Evolutionary conservation across 2,329 filamentous ascomycete species (phyloP).

Genomic region (Gnomoniopsis smithogilvyi): DNA sequence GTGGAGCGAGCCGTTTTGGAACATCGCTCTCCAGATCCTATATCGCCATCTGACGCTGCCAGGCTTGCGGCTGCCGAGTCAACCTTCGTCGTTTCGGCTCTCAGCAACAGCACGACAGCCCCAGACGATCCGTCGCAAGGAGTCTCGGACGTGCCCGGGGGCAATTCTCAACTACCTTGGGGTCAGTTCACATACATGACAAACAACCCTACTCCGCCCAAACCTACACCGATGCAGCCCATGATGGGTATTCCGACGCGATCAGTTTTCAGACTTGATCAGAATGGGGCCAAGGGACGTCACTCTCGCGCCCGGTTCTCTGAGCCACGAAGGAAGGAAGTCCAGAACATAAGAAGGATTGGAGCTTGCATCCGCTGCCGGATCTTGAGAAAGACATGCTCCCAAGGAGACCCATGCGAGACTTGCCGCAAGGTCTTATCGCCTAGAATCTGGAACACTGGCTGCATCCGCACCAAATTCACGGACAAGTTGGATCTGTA

Average conservation of each 20-base stretch:
- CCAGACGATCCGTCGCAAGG: not conserved
- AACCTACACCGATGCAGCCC: not conserved
- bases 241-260: slow-evolving; percentile 13
- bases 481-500: slow-evolving; percentile 62
- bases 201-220: slow-evolving; percentile 20
- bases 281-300: slow-evolving; percentile 44
- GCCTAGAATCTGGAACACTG: slow-evolving; percentile 62
- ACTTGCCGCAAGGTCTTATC: slow-evolving; percentile 62
- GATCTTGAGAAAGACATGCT: slow-evolving; percentile 64
- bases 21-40: not conserved
- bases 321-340: slow-evolving; percentile 57
- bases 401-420: slow-evolving; percentile 60
- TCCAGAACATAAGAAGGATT: slow-evolving; percentile 62
- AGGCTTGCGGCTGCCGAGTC: slow-evolving; percentile 13
- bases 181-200: slow-evolving; percentile 51
- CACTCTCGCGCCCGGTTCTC: slow-evolving; percentile 58
- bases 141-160: not conserved
- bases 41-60: slow-evolving; percentile 21
- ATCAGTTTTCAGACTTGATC: slow-evolving; percentile 51
- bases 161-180: slow-evolving; percentile 41
- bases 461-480: slow-evolving; percentile 60
- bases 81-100: not conserved
- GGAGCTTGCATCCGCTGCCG: slow-evolving; percentile 65
- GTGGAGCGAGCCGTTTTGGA: not conserved
- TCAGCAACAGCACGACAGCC: not conserved